Evolutionary conservation across 768 basidiomycete genomes (phyloP).

Genomic region (Royoungia palumana): DNA sequence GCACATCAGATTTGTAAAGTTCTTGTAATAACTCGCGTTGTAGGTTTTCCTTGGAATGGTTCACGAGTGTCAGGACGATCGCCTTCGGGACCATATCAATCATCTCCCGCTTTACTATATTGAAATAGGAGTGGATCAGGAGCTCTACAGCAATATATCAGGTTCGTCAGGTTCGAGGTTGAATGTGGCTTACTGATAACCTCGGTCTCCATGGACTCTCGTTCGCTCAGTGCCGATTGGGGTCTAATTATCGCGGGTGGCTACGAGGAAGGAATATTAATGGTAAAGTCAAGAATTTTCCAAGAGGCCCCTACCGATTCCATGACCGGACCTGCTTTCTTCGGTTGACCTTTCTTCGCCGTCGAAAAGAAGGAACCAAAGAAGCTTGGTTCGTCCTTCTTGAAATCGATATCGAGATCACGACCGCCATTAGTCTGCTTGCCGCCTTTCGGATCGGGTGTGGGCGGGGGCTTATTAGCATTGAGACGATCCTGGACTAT

Average conservation of each 20-base stretch:
- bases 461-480: slow-evolving; percentile 63
- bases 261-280: slow-evolving; percentile 28
- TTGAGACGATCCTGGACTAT: slow-evolving; percentile 81
- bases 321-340: slow-evolving; percentile 58
- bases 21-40: slow-evolving; percentile 93
- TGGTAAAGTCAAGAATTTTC: slow-evolving; percentile 3
- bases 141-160: slow-evolving; percentile 54
- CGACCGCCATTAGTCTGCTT: slow-evolving; percentile 88
- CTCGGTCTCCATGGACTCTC: slow-evolving; percentile 98
- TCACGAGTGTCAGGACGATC: slow-evolving; percentile 87
- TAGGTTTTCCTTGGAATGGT: slow-evolving; percentile 89
- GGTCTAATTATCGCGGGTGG: slow-evolving; percentile 89
- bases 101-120: slow-evolving; percentile 98
- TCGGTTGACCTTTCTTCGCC: slow-evolving; percentile 55
- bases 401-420: slow-evolving; percentile 87
- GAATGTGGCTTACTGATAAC: slow-evolving; percentile 84
- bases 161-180: not conserved
- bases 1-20: slow-evolving; percentile 94
- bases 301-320: slow-evolving; percentile 45
- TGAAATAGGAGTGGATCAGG: slow-evolving; percentile 95
- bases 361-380: slow-evolving; percentile 94
- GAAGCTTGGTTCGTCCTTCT: slow-evolving; percentile 89
- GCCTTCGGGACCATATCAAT: slow-evolving; percentile 99
- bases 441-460: slow-evolving; percentile 64
- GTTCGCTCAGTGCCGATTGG: slow-evolving; percentile 84